Percentiles rank a stretch among this genome's conserved stretches.
These are phyloP conservation scores for sorghum (Sorghum bicolor) DNA, from an alignment of 176 grass and related monocot genomes.

Conservation along the genomic window DNA sequence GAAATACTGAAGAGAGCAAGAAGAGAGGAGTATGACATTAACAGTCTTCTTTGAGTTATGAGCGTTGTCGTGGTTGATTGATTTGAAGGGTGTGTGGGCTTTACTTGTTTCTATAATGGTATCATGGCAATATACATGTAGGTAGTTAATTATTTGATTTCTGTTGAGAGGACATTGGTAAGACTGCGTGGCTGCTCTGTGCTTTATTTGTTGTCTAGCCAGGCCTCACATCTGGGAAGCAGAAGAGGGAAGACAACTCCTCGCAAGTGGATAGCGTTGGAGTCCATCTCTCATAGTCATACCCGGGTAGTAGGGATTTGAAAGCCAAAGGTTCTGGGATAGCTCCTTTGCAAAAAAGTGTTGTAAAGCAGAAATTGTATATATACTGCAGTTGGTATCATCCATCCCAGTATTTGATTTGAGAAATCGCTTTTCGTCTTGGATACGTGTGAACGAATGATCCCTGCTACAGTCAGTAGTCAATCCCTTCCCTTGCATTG, in stretches of 20 bases:
- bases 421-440: background rate
- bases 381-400: no score
- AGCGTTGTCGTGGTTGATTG: background rate
- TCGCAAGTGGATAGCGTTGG: background rate
- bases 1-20: slow-evolving; percentile 43
- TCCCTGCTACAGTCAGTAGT: no score
- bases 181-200: background rate
- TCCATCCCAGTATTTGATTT: no score
- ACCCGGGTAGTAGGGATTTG: no score
- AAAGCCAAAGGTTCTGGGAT: no score
- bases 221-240: background rate
- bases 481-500: no score
- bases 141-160: background rate
- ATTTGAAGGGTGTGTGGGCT: background rate
- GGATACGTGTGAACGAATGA: background rate
- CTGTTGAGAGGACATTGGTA: background rate
- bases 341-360: no score
- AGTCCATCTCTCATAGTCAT: no score
- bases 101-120: background rate
- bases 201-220: background rate
- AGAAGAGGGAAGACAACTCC: background rate
- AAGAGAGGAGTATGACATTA: slow-evolving; percentile 5
- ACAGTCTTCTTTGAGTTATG: slow-evolving; percentile 12
- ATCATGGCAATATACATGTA: slow-evolving; percentile 13
- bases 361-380: background rate